Evolutionary conservation across 495 filamentous ascomycete species (phyloP).

Genomic region (Jackrogersella minutella): DNA sequence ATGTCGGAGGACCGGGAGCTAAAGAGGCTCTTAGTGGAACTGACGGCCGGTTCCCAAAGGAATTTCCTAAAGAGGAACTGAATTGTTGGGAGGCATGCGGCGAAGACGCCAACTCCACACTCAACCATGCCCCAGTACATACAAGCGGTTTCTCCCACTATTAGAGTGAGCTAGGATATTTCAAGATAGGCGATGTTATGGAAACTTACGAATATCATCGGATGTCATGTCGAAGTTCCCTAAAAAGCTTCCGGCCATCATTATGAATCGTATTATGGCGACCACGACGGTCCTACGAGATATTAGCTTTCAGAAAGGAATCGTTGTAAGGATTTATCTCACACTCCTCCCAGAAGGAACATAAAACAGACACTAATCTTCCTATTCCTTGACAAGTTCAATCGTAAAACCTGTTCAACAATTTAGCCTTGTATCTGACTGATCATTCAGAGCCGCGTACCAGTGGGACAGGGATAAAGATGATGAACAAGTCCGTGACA

Average conservation of each 20-base stretch:
- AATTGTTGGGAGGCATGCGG: conserved; percentile 36
- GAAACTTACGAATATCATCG: conserved; percentile 34
- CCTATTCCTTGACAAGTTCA: conserved; percentile 18
- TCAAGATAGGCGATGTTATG: not conserved
- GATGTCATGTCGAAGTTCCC: conserved; percentile 15
- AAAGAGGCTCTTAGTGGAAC: conserved; percentile 19
- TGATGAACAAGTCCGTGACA: conserved; percentile 34
- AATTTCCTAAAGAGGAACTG: conserved; percentile 28
- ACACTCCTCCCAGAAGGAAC: conserved; percentile 40
- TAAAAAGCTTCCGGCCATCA: conserved; percentile 23
- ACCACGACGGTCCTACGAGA: conserved; percentile 17
- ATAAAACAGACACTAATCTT: conserved; percentile 30
- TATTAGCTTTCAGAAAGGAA: not conserved
- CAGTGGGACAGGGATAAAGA: conserved; percentile 37
- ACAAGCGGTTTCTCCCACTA: conserved; percentile 31
- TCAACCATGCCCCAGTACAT: conserved; percentile 41
- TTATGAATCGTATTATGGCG: conserved; percentile 30
- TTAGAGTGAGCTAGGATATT: not conserved
- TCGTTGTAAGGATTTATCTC: not conserved
- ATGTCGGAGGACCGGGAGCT: conserved; percentile 2
- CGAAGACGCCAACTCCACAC: conserved; percentile 35
- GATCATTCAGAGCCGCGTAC: conserved; percentile 7
- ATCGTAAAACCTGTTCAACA: conserved; percentile 20
- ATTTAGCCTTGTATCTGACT: not conserved
- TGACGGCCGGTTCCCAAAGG: conserved; percentile 17